Conservation (phyloP, 768 basidiomycete species). For the Guyanaporus albipodus region DNA sequence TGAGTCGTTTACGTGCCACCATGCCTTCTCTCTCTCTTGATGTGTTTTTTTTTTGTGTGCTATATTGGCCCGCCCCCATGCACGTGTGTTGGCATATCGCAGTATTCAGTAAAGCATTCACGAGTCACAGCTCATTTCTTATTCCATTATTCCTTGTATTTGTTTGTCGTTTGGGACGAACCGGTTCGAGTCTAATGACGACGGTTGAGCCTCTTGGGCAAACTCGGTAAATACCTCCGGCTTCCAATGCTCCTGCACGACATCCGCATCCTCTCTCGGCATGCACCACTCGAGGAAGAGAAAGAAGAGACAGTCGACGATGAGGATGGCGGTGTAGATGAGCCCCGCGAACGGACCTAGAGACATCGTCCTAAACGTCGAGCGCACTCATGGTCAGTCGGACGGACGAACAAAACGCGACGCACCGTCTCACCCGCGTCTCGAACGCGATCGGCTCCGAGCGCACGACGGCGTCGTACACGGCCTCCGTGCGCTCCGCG, state of each 20-base stretch:
- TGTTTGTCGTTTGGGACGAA: conserved; percentile 1
- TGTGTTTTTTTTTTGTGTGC: not conserved
- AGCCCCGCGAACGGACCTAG: conserved; percentile 79
- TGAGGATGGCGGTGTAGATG: conserved; percentile 83
- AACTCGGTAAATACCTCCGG: conserved; percentile 22
- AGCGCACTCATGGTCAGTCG: no score
- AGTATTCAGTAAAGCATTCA: conserved; percentile 1
- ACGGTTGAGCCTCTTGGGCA: conserved; percentile 4
- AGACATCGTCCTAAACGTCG: conserved; percentile 62
- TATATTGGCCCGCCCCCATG: not conserved
- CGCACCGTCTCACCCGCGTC: conserved; percentile 73
- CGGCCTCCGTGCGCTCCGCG: conserved; percentile 73
- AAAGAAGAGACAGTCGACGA: conserved; percentile 89
- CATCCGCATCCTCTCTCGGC: conserved; percentile 75
- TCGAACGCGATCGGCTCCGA: conserved; percentile 65
- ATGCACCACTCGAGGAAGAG: conserved; percentile 78
- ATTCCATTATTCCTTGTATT: conserved; percentile 21
- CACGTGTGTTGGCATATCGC: conserved; percentile 1
- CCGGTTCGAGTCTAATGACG: not conserved
- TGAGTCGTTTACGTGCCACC: not conserved
- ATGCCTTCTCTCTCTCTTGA: not conserved
- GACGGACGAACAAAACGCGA: not conserved
- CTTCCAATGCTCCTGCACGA: conserved; percentile 66
- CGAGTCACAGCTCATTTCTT: conserved; percentile 8
- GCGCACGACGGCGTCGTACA: conserved; percentile 68